Evolutionary conservation across 169 alveolate species (phyloP).

Genomic region (Eimeria acervulina): DNA sequence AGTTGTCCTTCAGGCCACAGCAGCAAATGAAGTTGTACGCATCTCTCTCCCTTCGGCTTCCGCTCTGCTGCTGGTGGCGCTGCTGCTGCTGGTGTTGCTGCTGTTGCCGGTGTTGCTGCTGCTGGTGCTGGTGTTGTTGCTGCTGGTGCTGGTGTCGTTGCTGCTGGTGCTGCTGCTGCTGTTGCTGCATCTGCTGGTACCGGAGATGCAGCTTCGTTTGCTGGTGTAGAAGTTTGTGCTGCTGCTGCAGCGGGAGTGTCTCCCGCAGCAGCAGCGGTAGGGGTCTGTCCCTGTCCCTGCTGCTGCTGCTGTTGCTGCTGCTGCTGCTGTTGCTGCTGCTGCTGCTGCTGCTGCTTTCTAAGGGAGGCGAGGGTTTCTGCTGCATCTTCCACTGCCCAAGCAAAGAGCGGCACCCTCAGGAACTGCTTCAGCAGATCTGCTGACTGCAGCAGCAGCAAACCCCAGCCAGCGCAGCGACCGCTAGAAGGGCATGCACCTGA

Average conservation of each 20-base stretch:
- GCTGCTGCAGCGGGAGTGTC: background rate
- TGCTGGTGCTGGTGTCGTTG: too few species aligned
- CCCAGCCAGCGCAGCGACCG: conserved; percentile 63
- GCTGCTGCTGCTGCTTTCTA: conserved; percentile 23
- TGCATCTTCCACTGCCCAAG: conserved; percentile 39
- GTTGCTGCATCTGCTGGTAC: background rate
- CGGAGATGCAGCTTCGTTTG: background rate
- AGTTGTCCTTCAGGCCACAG: conserved; percentile 47
- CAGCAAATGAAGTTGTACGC: conserved; percentile 25
- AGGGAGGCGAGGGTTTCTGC: conserved; percentile 10
- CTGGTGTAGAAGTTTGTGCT: background rate
- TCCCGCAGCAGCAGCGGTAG: background rate
- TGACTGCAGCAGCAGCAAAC: background rate
- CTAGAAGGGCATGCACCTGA: conserved; percentile 26
- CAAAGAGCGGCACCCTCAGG: background rate
- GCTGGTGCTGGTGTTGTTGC: too few species aligned
- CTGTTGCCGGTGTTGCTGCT: background rate
- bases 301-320: conserved; percentile 13
- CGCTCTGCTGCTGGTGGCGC: background rate
- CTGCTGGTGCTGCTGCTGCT: too few species aligned
- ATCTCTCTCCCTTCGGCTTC: conserved; percentile 30
- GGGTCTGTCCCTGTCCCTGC: background rate
- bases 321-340: conserved; percentile 36
- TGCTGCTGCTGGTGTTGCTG: conserved; percentile 20
- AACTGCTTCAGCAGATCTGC: background rate